Evolutionary conservation across 1,284 basidiomycete genomes (phyloP), one percentile per base, ranked within the genome.

Genomic region (Malassezia japonica): DNA sequence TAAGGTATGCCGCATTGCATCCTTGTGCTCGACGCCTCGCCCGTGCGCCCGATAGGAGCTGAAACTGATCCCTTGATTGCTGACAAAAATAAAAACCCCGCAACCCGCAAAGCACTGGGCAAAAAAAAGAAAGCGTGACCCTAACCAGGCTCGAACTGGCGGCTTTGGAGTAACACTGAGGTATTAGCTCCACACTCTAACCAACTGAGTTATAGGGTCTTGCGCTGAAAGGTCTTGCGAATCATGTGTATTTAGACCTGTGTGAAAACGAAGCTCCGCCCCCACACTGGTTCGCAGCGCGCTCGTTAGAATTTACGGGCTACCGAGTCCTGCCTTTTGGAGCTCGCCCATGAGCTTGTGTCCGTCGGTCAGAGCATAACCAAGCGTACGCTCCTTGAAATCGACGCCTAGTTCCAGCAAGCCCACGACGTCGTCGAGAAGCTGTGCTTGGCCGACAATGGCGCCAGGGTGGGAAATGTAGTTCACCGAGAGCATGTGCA

Each of bases 351-450:
- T 83, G n/a, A 89, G 72, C 0, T 80, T 82, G 63, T 89, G 86
- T 58, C 87, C 82, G 34, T 83, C 81, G 1, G 88, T 88, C 0
- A 95, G 76, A 1, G 81, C 80, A 62, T 94, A 94, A 0, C 84
- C 85, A 35, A 92, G 74, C 0, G 86, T 88, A 77, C 87, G 80
- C 25, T 79, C 75, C 46, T 83, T 78, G 50, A 87, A 78, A 42
- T 67, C 56, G 16, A 68, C 60, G 20, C 86, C 83, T 24, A 87
- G 78, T 81, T 87, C 70, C 27, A 74, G 66, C 42, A 67, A 48
- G 47, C 73, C 67, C 53, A 96, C 89, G 35, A 96, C 75, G 71
- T 96, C 88, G 65, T 95, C 91, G 4, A 98, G 77, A 15, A 96
- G 77, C 74, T 95, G 89, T 0, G 91, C 89, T 70, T 92, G 89